phyloP scores from a whole-genome alignment of 169 alveolate species.

The Hammondia hammondi region DNA sequence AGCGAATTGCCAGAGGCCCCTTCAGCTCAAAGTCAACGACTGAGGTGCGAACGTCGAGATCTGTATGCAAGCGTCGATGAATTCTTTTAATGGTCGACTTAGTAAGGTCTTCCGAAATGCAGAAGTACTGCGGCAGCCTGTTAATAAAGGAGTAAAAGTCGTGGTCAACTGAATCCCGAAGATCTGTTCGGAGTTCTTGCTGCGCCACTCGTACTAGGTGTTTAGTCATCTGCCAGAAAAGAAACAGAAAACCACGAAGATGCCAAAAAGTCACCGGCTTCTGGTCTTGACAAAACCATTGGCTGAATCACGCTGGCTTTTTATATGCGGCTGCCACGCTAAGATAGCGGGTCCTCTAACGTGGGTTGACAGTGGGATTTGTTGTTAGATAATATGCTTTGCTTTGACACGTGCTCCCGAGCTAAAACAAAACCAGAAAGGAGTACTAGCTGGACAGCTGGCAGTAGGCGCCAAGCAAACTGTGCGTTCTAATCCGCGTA shows the following conservation, averaged over 20 bases:
- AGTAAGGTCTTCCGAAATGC: slow-evolving; percentile 1
- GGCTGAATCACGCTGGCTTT: too few species aligned
- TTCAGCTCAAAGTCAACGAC: slow-evolving; percentile 4
- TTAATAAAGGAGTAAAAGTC: slow-evolving; percentile 41
- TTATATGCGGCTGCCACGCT: too few species aligned
- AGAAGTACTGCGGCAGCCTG: slow-evolving; percentile 20
- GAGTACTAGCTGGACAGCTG: not conserved
- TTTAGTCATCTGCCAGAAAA: not conserved
- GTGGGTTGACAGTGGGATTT: too few species aligned
- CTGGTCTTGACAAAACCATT: too few species aligned
- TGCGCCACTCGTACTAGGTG: slow-evolving; percentile 15
- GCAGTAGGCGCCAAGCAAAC: not conserved
- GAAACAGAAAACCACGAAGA: not conserved
- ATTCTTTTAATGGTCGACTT: not conserved
- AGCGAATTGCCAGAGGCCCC: slow-evolving; percentile 1
- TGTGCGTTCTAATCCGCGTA: too few species aligned
- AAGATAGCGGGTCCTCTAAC: too few species aligned
- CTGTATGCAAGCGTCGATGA: slow-evolving; percentile 47
- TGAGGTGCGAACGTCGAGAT: not conserved
- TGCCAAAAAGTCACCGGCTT: too few species aligned
- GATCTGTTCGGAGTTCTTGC: slow-evolving; percentile 34
- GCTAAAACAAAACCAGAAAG: too few species aligned
- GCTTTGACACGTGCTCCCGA: too few species aligned
- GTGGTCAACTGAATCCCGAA: slow-evolving; percentile 38
- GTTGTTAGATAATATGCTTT: too few species aligned